Evolutionary conservation across 1,139 yeast genomes (phyloP).

Genomic region (Magnusiomyces ingens): DNA sequence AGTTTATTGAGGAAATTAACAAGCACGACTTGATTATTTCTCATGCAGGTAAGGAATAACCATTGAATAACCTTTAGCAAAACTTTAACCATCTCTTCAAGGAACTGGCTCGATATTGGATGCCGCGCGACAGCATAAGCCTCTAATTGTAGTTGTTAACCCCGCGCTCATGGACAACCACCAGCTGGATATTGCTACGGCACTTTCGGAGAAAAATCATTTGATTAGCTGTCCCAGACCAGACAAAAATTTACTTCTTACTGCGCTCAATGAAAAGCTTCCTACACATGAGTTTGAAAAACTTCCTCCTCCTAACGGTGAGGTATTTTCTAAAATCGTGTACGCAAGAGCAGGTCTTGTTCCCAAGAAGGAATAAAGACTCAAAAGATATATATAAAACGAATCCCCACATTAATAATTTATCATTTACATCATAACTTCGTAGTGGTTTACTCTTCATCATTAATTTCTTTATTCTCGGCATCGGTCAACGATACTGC

Average conservation of each 20-base stretch:
- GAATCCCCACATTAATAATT: background rate
- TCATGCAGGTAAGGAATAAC: constrained; percentile 53
- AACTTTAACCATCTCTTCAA: constrained; percentile 25
- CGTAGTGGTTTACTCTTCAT: too few relatives aligned
- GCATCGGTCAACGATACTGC: background rate
- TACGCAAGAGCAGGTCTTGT: background rate
- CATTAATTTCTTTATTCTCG: background rate
- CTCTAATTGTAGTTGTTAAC: constrained; percentile 66
- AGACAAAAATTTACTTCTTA: too few relatives aligned
- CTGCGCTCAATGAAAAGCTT: too few relatives aligned
- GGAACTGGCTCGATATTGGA: constrained; percentile 83
- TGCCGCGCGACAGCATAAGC: constrained; percentile 49
- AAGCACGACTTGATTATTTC: constrained; percentile 57
- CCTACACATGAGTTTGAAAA: background rate
- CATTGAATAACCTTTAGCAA: background rate
- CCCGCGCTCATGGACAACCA: constrained; percentile 75
- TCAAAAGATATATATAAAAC: background rate
- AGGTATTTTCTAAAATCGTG: background rate
- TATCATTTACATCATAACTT: background rate
- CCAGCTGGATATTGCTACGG: constrained; percentile 67
- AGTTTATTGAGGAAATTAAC: constrained; percentile 42
- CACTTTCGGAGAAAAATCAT: background rate
- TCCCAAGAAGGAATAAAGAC: background rate
- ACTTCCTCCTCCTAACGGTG: background rate
- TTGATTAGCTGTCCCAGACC: constrained; percentile 3